These are phyloP conservation scores for Ophiocytium majus DNA, from an alignment of 352 stramenopile species.

Conservation along the genomic window DNA sequence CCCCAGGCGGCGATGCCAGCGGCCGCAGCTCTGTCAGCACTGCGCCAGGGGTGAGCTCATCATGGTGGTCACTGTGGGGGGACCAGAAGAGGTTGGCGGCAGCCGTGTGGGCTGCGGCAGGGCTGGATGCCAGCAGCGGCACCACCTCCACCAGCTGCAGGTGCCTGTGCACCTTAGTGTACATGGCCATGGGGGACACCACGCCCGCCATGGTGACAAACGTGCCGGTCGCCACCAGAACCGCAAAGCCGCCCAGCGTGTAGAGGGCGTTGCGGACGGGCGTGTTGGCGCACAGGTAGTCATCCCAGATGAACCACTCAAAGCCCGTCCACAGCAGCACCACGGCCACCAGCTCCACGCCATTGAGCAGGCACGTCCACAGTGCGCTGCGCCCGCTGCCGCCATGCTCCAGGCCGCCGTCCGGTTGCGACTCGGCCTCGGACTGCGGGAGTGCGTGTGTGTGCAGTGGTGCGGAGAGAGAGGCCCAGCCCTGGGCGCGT, in stretches of 20 bases:
- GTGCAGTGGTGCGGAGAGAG: too few species aligned
- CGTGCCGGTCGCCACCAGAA: background rate
- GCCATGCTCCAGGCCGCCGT: too few species aligned
- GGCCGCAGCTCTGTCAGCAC: too few species aligned
- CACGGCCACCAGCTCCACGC: background rate
- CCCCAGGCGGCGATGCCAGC: too few species aligned
- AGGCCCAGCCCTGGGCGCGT: too few species aligned
- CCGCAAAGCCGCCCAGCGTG: background rate
- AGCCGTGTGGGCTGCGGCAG: too few species aligned
- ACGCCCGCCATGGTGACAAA: background rate
- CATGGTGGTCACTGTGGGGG: too few species aligned
- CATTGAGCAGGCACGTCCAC: background rate
- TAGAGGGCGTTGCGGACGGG: background rate
- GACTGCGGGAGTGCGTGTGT: too few species aligned
- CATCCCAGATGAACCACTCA: conserved; percentile 20
- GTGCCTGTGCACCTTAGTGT: background rate
- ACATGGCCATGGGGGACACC: conserved; percentile 12
- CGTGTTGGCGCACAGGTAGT: background rate
- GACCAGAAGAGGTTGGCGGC: too few species aligned
- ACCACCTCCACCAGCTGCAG: background rate
- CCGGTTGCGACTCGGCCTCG: too few species aligned
- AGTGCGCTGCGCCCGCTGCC: too few species aligned
- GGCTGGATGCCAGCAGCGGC: background rate
- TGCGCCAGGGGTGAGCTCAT: too few species aligned
- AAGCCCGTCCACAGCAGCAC: conserved; percentile 8